Evolutionary conservation across 2,329 filamentous ascomycete genomes (phyloP).

Genomic region (Cladosporium sp.): DNA sequence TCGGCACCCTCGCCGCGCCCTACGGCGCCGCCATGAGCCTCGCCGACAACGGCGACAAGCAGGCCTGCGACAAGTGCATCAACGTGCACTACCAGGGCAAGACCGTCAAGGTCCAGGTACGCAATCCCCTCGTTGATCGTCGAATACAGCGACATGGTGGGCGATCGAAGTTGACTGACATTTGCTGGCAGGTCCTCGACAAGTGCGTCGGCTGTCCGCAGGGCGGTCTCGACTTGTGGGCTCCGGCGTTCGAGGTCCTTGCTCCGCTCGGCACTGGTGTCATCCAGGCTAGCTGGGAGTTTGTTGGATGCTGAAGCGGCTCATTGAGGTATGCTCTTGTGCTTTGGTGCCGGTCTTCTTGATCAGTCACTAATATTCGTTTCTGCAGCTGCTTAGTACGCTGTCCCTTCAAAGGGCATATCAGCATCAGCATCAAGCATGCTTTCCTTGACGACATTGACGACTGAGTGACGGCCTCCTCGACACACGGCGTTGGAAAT

Average conservation of each 20-base stretch:
- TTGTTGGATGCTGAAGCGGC: not conserved
- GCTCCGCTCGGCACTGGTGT: not conserved
- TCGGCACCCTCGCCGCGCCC: not conserved
- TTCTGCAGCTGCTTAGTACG: not conserved
- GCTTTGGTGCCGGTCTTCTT: not conserved
- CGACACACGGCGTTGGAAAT: not conserved
- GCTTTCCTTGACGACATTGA: not conserved
- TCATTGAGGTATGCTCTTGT: not conserved
- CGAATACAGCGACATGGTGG: no score
- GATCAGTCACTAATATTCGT: not conserved
- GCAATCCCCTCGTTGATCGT: not conserved
- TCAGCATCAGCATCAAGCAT: not conserved
- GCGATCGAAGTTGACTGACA: not conserved
- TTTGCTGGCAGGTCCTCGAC: not conserved
- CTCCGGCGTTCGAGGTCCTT: not conserved
- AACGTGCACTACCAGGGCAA: conserved; percentile 1
- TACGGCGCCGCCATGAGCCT: conserved; percentile 5
- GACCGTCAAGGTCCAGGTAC: conserved; percentile 2
- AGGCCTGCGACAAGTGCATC: conserved; percentile 15
- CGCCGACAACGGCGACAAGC: conserved; percentile 5
- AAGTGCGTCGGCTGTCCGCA: not conserved
- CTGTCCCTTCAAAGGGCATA: not conserved
- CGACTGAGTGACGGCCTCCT: not conserved
- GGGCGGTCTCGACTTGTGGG: conserved; percentile 9
- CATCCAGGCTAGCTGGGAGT: conserved; percentile 5